phyloP scores from a whole-genome alignment of 768 basidiomycete species.

The Lentinula guzmanii region DNA sequence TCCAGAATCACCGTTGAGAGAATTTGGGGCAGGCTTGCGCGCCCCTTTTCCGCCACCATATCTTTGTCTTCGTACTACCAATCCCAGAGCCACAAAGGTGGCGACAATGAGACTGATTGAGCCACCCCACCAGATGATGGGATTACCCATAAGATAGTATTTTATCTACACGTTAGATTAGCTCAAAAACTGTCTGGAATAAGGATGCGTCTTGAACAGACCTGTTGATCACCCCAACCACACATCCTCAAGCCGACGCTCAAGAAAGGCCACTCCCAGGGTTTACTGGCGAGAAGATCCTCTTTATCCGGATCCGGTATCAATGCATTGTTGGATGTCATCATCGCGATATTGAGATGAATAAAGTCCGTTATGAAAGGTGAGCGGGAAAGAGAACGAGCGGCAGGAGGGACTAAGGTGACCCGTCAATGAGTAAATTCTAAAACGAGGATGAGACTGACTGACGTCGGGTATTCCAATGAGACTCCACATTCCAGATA shows the following conservation, averaged over 20 bases:
- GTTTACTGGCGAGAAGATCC: constrained; percentile 91
- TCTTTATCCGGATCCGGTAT: constrained; percentile 98
- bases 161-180: constrained; percentile 53
- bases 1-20: background rate
- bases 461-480: constrained; percentile 93
- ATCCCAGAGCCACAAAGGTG: constrained; percentile 49
- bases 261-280: constrained; percentile 91
- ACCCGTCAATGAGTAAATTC: background rate
- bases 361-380: constrained; percentile 97
- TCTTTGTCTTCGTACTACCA: constrained; percentile 84
- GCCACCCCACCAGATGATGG: constrained; percentile 87
- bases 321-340: constrained; percentile 98
- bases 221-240: constrained; percentile 74
- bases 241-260: constrained; percentile 93
- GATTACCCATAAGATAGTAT: constrained; percentile 92
- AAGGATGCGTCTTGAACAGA: background rate
- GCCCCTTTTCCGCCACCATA: constrained; percentile 56
- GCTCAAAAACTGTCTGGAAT: background rate
- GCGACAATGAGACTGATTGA: constrained; percentile 58
- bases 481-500: constrained; percentile 98
- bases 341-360: constrained; percentile 99
- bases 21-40: constrained; percentile 36
- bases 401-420: constrained; percentile 68
- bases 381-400: constrained; percentile 79
- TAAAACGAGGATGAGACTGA: constrained; percentile 13